Evolutionary conservation across 176 grass and related monocot genomes (phyloP).

Genomic region (Zea luxurians): DNA sequence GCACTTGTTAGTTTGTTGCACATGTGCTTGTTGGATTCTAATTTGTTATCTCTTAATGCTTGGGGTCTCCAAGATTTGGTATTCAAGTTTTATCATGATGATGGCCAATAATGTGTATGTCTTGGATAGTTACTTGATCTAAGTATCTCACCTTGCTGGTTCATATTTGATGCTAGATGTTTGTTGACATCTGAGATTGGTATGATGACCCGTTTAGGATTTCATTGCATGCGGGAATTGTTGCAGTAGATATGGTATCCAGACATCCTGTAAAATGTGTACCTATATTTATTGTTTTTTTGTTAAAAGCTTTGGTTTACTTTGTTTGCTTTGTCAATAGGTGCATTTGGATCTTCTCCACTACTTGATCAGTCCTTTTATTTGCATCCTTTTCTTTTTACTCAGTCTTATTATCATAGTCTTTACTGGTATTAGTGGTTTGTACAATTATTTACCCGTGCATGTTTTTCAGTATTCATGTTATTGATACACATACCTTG

Average conservation of each 20-base stretch:
- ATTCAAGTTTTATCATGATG: background rate
- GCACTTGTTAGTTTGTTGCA: background rate
- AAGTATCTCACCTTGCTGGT: background rate
- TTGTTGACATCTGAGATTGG: constrained; percentile 24
- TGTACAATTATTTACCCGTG: background rate
- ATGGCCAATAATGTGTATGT: background rate
- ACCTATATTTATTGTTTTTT: background rate
- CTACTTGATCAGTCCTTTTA: background rate
- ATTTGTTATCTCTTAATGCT: constrained; percentile 3
- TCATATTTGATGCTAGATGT: constrained; percentile 2
- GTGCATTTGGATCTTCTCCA: background rate
- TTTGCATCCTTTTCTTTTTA: background rate
- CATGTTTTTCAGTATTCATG: background rate
- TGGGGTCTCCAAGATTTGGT: background rate
- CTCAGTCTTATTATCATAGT: background rate
- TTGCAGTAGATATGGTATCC: background rate
- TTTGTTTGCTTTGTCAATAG: background rate
- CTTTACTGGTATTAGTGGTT: background rate
- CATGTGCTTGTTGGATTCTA: background rate
- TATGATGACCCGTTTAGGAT: background rate
- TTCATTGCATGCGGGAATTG: background rate
- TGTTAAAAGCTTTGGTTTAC: background rate
- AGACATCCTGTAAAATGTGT: background rate
- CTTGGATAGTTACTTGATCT: background rate
- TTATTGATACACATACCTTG: background rate